These are phyloP conservation scores for Wolfiporia cocos DNA, from an alignment of 1,284 basidiomycete species.

Conservation along the genomic window DNA sequence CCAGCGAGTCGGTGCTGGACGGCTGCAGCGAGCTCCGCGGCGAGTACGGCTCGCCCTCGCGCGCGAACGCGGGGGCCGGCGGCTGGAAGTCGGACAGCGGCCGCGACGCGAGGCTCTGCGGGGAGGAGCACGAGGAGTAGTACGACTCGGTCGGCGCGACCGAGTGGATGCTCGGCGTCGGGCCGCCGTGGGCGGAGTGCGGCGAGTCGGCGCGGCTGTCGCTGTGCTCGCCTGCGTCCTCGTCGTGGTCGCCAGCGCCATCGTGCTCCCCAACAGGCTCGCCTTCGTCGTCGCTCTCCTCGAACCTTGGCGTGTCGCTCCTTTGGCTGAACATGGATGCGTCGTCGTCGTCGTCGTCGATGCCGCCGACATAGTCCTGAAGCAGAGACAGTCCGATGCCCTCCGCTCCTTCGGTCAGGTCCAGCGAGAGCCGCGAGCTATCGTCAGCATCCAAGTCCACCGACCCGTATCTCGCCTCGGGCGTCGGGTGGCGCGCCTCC, in stretches of 20 bases:
- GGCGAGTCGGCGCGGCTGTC: no score
- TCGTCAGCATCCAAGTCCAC: conserved; percentile 17
- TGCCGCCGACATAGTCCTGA: conserved; percentile 41
- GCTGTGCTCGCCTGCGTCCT: no score
- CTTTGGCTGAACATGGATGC: conserved; percentile 4
- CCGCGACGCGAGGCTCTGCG: conserved; percentile 1
- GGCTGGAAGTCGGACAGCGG: conserved; percentile 2
- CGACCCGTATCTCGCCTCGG: conserved; percentile 7
- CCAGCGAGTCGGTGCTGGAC: conserved; percentile 21
- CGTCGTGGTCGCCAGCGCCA: no score
- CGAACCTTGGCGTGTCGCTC: conserved; percentile 3
- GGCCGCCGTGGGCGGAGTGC: no score
- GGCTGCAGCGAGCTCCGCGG: conserved; percentile 12
- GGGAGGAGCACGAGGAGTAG: conserved; percentile 9
- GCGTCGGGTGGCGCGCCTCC: no score
- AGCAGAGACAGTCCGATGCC: conserved; percentile 67
- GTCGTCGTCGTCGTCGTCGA: conserved; percentile 26
- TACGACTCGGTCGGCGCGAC: conserved; percentile 8
- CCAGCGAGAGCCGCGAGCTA: conserved; percentile 25
- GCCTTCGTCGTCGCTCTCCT: no score
- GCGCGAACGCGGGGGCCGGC: conserved; percentile 4
- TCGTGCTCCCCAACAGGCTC: no score
- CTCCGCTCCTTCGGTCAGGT: conserved; percentile 47
- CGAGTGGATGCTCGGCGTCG: conserved; percentile 6
- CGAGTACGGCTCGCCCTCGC: conserved; percentile 6